Conservation (phyloP, 352 stramenopile genomes). For the Phytophthora multivora region DNA sequence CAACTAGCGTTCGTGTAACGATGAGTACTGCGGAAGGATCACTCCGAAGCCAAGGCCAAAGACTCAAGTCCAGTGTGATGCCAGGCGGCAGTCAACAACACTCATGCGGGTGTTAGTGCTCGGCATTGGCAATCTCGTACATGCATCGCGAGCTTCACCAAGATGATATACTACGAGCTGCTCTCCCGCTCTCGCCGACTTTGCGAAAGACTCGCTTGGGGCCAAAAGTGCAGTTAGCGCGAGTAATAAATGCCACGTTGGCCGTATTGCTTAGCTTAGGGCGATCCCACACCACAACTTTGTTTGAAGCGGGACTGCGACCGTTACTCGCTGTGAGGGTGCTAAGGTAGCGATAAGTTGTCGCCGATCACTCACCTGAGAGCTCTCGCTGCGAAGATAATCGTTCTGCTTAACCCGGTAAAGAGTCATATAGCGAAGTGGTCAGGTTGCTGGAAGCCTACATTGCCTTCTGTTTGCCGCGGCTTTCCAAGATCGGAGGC, state of each 20-base stretch:
- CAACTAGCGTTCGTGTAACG: background rate
- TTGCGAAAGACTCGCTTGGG: background rate
- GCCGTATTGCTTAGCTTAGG: background rate
- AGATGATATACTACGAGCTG: background rate
- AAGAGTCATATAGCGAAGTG: too few relatives aligned
- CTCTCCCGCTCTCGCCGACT: background rate
- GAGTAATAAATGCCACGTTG: slow-evolving; percentile 5
- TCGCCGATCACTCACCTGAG: background rate
- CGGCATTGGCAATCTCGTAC: background rate
- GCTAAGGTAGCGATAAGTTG: too few relatives aligned
- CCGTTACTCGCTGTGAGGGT: background rate
- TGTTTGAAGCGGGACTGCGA: background rate
- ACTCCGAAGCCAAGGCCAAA: background rate
- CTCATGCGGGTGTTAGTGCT: background rate
- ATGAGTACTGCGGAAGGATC: background rate
- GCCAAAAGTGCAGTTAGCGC: background rate
- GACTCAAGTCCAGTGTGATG: background rate
- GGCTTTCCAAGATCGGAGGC: too few relatives aligned
- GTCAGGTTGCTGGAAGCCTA: too few relatives aligned
- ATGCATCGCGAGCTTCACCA: background rate
- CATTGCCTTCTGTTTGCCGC: too few relatives aligned
- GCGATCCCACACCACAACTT: background rate
- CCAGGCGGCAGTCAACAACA: background rate
- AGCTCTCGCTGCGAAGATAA: background rate
- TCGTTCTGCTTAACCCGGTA: too few relatives aligned